Conservation (phyloP, 2,329 filamentous ascomycete genomes). For the Neonectria magnoliae region DNA sequence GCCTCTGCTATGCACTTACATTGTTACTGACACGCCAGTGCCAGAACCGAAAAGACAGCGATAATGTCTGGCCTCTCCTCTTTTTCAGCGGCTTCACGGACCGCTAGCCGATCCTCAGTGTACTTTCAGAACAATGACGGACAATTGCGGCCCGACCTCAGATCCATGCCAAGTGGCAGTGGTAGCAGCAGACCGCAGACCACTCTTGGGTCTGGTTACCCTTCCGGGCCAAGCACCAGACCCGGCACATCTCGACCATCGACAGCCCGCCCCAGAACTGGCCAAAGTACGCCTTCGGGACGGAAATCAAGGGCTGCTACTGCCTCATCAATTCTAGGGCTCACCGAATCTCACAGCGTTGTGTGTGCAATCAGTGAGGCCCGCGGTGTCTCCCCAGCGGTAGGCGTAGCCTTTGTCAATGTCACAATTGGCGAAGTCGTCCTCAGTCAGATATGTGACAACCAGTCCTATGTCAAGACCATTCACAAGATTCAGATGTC, state of each 20-base stretch:
- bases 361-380: constrained; percentile 91
- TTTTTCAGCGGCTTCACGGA: constrained; percentile 13
- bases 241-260: constrained; percentile 33
- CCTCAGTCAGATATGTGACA: constrained; percentile 92
- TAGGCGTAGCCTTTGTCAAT: constrained; percentile 90
- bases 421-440: constrained; percentile 84
- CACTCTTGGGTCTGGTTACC: constrained; percentile 18
- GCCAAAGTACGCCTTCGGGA: constrained; percentile 55
- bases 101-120: constrained; percentile 26
- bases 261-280: constrained; percentile 35
- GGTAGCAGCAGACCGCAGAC: constrained; percentile 8
- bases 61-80: constrained; percentile 16
- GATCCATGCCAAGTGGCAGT: constrained; percentile 8
- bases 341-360: constrained; percentile 71
- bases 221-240: constrained; percentile 29
- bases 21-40: neutral
- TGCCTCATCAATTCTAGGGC: constrained; percentile 53
- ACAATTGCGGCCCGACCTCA: neutral
- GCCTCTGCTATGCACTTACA: constrained; percentile 2
- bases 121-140: constrained; percentile 37
- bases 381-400: constrained; percentile 83
- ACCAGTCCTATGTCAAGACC: constrained; percentile 88
- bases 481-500: constrained; percentile 87
- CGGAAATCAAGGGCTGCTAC: constrained; percentile 56
- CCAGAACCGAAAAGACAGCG: neutral